Conservation (phyloP, 2,329 filamentous ascomycete genomes). For the Neofusicoccum umdonicola region DNA sequence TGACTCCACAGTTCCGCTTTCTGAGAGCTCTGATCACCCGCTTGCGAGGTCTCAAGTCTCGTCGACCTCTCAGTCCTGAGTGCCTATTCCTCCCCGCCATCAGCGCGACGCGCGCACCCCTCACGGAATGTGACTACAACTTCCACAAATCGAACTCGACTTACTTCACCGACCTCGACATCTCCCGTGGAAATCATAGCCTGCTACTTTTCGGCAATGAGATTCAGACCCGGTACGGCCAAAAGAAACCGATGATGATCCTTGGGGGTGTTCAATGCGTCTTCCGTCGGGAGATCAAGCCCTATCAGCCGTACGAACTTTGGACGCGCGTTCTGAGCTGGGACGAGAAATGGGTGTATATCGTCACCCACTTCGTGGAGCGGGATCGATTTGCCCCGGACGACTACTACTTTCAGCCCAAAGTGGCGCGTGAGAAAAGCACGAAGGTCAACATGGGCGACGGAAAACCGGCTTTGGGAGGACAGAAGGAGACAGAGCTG, state of each 20-base stretch:
- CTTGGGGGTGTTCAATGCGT: slow-evolving; percentile 30
- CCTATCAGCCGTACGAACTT: slow-evolving; percentile 46
- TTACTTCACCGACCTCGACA: slow-evolving; percentile 83
- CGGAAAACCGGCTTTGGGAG: no score
- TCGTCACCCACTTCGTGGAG: slow-evolving; percentile 43
- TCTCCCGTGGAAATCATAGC: slow-evolving; percentile 77
- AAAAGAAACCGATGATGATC: not conserved
- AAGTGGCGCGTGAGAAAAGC: no score
- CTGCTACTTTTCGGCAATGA: slow-evolving; percentile 46
- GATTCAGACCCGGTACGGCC: slow-evolving; percentile 13
- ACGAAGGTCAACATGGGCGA: no score
- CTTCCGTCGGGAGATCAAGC: slow-evolving; percentile 48
- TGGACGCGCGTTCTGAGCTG: slow-evolving; percentile 48
- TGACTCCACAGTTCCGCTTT: no score
- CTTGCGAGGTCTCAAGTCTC: no score
- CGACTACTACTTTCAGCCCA: no score
- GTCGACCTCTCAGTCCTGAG: no score
- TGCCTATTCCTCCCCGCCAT: no score
- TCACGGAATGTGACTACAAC: slow-evolving; percentile 64
- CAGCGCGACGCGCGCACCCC: no score
- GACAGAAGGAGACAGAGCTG: not conserved
- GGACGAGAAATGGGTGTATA: slow-evolving; percentile 52
- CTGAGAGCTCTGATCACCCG: no score
- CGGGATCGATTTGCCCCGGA: not conserved
- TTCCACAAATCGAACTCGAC: slow-evolving; percentile 79